Evolutionary conservation across 1,284 basidiomycete species (phyloP).

Genomic region (Xerocomus amazonicus): DNA sequence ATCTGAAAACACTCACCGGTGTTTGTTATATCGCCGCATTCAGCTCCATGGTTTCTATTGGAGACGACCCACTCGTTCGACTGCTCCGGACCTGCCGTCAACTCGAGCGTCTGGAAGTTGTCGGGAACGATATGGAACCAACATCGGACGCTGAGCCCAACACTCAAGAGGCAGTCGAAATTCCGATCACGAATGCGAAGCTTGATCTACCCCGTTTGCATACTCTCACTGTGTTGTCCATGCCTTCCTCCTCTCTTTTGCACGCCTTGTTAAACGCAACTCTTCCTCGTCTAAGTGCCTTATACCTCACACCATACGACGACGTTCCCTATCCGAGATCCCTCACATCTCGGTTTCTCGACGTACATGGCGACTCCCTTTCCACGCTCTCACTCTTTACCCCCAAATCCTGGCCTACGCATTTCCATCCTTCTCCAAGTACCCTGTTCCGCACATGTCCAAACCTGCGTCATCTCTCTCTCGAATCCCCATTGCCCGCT

Average conservation of each 20-base stretch:
- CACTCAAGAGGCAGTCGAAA: conserved; percentile 19
- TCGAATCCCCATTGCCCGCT: conserved; percentile 59
- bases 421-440: conserved; percentile 55
- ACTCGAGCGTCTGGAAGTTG: conserved; percentile 66
- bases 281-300: conserved; percentile 62
- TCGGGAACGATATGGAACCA: conserved; percentile 55
- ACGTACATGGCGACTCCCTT: conserved; percentile 58
- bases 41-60: conserved; percentile 26
- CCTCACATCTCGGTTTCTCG: conserved; percentile 59
- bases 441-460: conserved; percentile 55
- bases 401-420: conserved; percentile 68
- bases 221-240: conserved; percentile 62
- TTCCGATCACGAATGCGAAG: conserved; percentile 23
- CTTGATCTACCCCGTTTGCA: conserved; percentile 59
- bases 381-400: conserved; percentile 65
- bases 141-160: conserved; percentile 41
- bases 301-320: conserved; percentile 73
- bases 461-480: conserved; percentile 58
- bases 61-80: conserved; percentile 49
- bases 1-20: conserved; percentile 60
- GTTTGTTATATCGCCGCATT: conserved; percentile 48
- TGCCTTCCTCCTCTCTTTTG: conserved; percentile 64
- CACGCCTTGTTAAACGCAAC: conserved; percentile 55
- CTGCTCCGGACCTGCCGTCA: conserved; percentile 55
- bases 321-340: conserved; percentile 57